phyloP scores from a whole-genome alignment of 2,329 filamentous ascomycete genomes.

The Dactylellina haptotyla region DNA sequence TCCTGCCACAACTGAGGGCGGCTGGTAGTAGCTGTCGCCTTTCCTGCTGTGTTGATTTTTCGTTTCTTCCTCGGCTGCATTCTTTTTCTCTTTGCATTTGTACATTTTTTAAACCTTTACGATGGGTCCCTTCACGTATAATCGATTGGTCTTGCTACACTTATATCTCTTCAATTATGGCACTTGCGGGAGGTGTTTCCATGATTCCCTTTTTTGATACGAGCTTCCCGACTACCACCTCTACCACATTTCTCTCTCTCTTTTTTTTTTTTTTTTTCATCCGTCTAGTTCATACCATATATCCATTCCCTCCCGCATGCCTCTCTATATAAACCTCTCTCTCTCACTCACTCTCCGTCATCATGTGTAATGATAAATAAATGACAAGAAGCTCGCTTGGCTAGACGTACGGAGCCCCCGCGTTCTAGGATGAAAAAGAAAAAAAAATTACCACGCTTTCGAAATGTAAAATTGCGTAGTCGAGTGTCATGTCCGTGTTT shows the following conservation, averaged over 20 bases:
- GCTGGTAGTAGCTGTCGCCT: slow-evolving; percentile 39
- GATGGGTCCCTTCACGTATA: slow-evolving; percentile 36
- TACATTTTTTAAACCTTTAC: slow-evolving; percentile 42
- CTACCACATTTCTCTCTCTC: slow-evolving; percentile 11
- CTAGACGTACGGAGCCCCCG: slow-evolving; percentile 26
- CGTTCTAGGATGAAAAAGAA: slow-evolving; percentile 13
- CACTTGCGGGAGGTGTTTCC: slow-evolving; percentile 48
- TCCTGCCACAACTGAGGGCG: slow-evolving; percentile 18
- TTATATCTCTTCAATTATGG: slow-evolving; percentile 37
- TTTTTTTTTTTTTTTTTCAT: slow-evolving; percentile 19
- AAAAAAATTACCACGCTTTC: too few relatives aligned
- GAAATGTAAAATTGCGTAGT: background rate
- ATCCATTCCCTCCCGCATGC: slow-evolving; percentile 3
- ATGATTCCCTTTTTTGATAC: slow-evolving; percentile 39
- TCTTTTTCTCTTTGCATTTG: slow-evolving; percentile 40
- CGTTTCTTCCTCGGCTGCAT: background rate
- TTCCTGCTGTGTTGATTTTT: slow-evolving; percentile 19
- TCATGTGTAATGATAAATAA: slow-evolving; percentile 53
- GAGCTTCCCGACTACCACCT: slow-evolving; percentile 23
- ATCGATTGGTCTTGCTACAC: slow-evolving; percentile 36
- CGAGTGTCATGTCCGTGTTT: background rate
- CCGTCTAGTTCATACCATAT: slow-evolving; percentile 11
- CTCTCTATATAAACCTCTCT: slow-evolving; percentile 23
- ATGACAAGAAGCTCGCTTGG: slow-evolving; percentile 47
- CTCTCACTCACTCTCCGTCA: slow-evolving; percentile 11